Conservation (phyloP, 73 alveolate species). For the Stentor coeruleus region DNA sequence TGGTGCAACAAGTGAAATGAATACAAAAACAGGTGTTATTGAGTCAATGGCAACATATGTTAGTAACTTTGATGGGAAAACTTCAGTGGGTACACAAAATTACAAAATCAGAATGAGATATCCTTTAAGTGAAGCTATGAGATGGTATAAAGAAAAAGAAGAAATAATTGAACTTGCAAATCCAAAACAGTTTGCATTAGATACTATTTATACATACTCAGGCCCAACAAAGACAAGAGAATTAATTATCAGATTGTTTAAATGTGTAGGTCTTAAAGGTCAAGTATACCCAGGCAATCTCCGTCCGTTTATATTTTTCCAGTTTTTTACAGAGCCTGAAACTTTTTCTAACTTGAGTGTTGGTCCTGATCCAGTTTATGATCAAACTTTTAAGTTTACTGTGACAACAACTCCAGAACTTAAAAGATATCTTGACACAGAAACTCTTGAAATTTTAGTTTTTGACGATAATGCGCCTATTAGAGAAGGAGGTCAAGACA, state of each 20-base stretch:
- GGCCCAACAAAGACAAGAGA: conserved; percentile 48
- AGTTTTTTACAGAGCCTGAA: conserved; percentile 80
- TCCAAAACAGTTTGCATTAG: conserved; percentile 24
- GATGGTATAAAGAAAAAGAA: conserved; percentile 73
- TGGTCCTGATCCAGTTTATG: conserved; percentile 76
- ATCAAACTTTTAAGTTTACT: conserved; percentile 66
- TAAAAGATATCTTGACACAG: conserved; percentile 62
- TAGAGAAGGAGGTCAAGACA: conserved; percentile 73
- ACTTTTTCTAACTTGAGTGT: conserved; percentile 52
- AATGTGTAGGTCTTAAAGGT: conserved; percentile 49
- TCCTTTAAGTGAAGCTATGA: conserved; percentile 77
- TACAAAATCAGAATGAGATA: conserved; percentile 94
- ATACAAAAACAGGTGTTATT: conserved; percentile 30
- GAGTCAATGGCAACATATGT: conserved; percentile 30
- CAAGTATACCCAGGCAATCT: conserved; percentile 46
- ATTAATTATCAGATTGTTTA: conserved; percentile 53
- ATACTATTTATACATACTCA: conserved; percentile 56
- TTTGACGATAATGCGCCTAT: conserved; percentile 86
- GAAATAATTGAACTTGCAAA: conserved; percentile 30
- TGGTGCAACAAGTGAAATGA: conserved; percentile 4
- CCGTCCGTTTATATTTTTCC: conserved; percentile 79
- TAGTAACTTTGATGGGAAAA: conserved; percentile 26
- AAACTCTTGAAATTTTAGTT: conserved; percentile 63
- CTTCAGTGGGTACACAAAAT: conserved; percentile 49
- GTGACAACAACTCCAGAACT: conserved; percentile 56